Conservation (phyloP, 371 early-diverging fungal species). For the Mucor indicus region DNA sequence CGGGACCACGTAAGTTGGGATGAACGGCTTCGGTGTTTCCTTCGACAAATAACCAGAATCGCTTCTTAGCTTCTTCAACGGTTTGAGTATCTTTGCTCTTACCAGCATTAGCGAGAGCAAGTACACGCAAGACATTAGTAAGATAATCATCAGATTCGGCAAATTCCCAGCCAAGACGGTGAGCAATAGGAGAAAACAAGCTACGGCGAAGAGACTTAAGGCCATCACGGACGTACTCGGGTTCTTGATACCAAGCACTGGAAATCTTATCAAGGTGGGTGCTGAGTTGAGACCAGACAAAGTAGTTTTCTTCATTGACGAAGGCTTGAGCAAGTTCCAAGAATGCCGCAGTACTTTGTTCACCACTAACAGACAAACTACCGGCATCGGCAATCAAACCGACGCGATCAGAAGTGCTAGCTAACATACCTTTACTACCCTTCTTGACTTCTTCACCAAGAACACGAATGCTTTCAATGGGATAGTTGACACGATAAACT, state of each 20-base stretch:
- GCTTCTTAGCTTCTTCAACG: slow-evolving; percentile 40
- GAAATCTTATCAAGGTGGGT: slow-evolving; percentile 48
- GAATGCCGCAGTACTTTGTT: slow-evolving; percentile 52
- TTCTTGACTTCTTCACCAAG: slow-evolving; percentile 58
- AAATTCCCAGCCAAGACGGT: slow-evolving; percentile 61
- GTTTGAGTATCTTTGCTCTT: slow-evolving; percentile 33
- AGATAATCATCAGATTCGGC: slow-evolving; percentile 46
- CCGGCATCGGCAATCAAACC: slow-evolving; percentile 71
- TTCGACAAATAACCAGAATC: slow-evolving; percentile 43
- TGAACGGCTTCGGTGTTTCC: slow-evolving; percentile 60
- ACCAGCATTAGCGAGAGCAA: slow-evolving; percentile 43
- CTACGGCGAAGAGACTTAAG: slow-evolving; percentile 52
- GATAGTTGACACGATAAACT: slow-evolving; percentile 75
- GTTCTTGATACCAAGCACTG: slow-evolving; percentile 52
- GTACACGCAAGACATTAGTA: slow-evolving; percentile 43
- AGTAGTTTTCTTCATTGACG: slow-evolving; percentile 47
- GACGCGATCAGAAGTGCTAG: slow-evolving; percentile 60
- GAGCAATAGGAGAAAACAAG: slow-evolving; percentile 57
- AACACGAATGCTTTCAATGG: slow-evolving; percentile 47
- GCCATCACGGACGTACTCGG: slow-evolving; percentile 38
- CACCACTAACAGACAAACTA: slow-evolving; percentile 56
- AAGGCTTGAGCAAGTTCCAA: slow-evolving; percentile 52
- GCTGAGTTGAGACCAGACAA: slow-evolving; percentile 53
- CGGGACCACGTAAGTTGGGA: slow-evolving; percentile 82
- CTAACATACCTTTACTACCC: slow-evolving; percentile 45